phyloP scores from a whole-genome alignment of 1,284 basidiomycete genomes.

The Ganoderma sinense region DNA sequence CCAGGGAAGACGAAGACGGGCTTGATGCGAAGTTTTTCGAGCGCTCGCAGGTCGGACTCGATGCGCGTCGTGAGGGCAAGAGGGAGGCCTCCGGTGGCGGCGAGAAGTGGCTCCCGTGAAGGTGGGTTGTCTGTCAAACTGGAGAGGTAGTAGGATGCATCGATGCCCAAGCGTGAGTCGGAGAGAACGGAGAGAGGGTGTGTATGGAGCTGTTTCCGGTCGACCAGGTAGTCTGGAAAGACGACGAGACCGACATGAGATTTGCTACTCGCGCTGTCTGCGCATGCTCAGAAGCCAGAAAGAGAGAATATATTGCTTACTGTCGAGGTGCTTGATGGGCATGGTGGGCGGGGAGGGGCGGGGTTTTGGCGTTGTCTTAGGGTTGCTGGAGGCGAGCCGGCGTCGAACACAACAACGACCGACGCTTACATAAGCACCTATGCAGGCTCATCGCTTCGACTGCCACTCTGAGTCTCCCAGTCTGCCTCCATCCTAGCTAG shows the following conservation, averaged over 20 bases:
- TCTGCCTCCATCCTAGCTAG: background rate
- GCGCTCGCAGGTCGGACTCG: conserved; percentile 88
- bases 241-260: conserved; percentile 18
- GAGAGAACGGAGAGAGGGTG: conserved; percentile 85
- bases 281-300: background rate
- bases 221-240: conserved; percentile 77
- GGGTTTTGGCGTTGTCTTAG: conserved; percentile 18
- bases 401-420: conserved; percentile 29
- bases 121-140: conserved; percentile 80
- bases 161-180: conserved; percentile 96
- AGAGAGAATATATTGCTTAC: conserved; percentile 42
- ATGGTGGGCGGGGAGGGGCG: conserved; percentile 38
- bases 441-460: background rate
- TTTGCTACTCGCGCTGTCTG: conserved; percentile 17
- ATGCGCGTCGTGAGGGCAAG: conserved; percentile 87
- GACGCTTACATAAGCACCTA: conserved; percentile 26
- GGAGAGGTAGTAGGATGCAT: conserved; percentile 92
- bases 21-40: conserved; percentile 94
- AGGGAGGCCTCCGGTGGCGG: conserved; percentile 93
- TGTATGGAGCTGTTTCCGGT: conserved; percentile 88
- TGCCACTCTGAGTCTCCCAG: background rate
- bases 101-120: conserved; percentile 88
- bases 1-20: conserved; percentile 98
- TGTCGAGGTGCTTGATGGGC: conserved; percentile 64
- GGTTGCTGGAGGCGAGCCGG: conserved; percentile 14